phyloP scores from a whole-genome alignment of 768 basidiomycete genomes.

The Boletus rex-veris region DNA sequence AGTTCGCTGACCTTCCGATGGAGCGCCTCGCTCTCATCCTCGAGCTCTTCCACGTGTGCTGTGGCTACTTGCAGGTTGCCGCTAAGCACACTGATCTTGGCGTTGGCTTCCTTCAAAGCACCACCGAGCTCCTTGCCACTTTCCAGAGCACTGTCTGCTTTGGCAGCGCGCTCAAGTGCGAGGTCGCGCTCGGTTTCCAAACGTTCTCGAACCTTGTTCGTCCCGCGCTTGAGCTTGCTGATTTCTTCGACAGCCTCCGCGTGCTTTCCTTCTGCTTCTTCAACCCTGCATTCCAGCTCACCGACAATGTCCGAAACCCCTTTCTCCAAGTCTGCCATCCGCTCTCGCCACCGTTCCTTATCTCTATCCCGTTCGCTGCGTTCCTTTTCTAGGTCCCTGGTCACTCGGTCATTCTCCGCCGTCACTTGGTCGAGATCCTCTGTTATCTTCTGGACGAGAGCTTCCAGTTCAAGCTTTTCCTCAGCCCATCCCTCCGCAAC shows the following conservation, averaged over 20 bases:
- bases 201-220: constrained; percentile 43
- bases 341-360: constrained; percentile 65
- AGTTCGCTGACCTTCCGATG: constrained; percentile 52
- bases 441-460: constrained; percentile 38
- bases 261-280: constrained; percentile 47
- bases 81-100: constrained; percentile 51
- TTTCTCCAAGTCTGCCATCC: constrained; percentile 68
- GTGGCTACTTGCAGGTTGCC: constrained; percentile 53
- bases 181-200: constrained; percentile 51
- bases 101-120: constrained; percentile 63
- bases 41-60: constrained; percentile 55
- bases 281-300: constrained; percentile 57
- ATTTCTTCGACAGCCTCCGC: constrained; percentile 39
- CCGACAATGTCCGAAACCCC: constrained; percentile 65
- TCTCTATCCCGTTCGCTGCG: constrained; percentile 56
- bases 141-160: constrained; percentile 63
- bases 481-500: constrained; percentile 66
- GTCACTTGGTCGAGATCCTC: constrained; percentile 38
- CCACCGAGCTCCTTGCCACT: constrained; percentile 65
- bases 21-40: constrained; percentile 54
- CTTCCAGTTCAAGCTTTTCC: constrained; percentile 57
- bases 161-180: constrained; percentile 56
- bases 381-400: constrained; percentile 51
- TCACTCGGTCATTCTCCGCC: constrained; percentile 44
- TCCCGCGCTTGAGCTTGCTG: constrained; percentile 41